Evolutionary conservation across 169 alveolate genomes (phyloP).

Genomic region (Plasmodium fragile): DNA sequence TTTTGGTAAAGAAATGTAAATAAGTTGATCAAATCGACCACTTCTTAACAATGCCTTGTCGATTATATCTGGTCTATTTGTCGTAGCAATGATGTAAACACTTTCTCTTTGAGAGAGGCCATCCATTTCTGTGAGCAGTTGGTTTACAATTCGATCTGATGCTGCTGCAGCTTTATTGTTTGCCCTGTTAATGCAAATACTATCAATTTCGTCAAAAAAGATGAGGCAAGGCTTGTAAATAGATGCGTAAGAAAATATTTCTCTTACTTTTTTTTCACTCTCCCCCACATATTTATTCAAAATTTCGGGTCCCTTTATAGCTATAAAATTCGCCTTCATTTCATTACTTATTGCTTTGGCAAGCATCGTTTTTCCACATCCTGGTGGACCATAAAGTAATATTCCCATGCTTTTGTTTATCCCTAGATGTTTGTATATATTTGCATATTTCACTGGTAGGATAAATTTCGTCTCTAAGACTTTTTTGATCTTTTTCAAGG

Average conservation of each 20-base stretch:
- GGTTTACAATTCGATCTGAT: constrained; percentile 98
- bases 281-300: constrained; percentile 99
- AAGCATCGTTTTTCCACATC: constrained; percentile 98
- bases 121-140: constrained; percentile 98
- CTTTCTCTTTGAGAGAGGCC: constrained; percentile 93
- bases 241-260: constrained; percentile 97
- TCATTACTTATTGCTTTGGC: constrained; percentile 98
- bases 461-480: constrained; percentile 94
- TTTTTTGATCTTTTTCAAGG: constrained; percentile 91
- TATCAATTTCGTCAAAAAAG: constrained; percentile 99
- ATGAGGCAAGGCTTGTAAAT: constrained; percentile 98
- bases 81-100: constrained; percentile 99
- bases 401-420: constrained; percentile 97
- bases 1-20: constrained; percentile 98
- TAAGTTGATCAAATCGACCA: constrained; percentile 89
- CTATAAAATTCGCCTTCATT: constrained; percentile 96
- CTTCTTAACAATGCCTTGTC: constrained; percentile 99
- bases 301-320: constrained; percentile 97
- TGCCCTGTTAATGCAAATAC: constrained; percentile 96
- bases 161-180: constrained; percentile 87
- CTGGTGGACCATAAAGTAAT: constrained; percentile 98
- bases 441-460: constrained; percentile 93
- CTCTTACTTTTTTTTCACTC: constrained; percentile 98
- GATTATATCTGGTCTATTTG: constrained; percentile 99
- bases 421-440: constrained; percentile 92